Conservation (phyloP, 306 rosid species). For the Datisca glomerata region DNA sequence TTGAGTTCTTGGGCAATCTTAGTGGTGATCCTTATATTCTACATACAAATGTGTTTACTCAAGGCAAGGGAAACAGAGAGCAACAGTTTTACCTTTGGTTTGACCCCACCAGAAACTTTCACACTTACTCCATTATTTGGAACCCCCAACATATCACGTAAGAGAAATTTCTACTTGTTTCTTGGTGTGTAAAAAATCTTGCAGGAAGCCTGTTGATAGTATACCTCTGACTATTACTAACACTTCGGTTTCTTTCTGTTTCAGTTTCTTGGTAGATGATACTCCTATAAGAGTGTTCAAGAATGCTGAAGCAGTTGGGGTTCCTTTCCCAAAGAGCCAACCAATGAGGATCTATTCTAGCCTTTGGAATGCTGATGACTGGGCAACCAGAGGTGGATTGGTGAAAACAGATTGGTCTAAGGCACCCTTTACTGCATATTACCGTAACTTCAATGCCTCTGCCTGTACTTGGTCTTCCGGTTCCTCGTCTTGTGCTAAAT, state of each 20-base stretch:
- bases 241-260: not conserved
- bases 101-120: constrained; percentile 58
- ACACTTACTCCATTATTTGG: constrained; percentile 78
- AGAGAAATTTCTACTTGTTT: constrained; percentile 10
- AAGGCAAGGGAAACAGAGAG: constrained; percentile 61
- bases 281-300: constrained; percentile 19
- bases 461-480: constrained; percentile 9
- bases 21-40: constrained; percentile 63
- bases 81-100: constrained; percentile 77
- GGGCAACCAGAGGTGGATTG: constrained; percentile 30
- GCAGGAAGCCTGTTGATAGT: too few species aligned
- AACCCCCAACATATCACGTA: constrained; percentile 55
- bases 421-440: constrained; percentile 30
- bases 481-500: not conserved
- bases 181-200: not conserved
- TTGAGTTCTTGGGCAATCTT: constrained; percentile 65
- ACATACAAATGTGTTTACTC: constrained; percentile 52
- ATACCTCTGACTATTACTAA: not conserved
- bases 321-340: constrained; percentile 20
- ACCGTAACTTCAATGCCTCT: constrained; percentile 17
- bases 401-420: constrained; percentile 31
- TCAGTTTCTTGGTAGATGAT: constrained; percentile 19
- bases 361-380: constrained; percentile 30
- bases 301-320: constrained; percentile 13
- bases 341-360: constrained; percentile 28